phyloP scores from a whole-genome alignment of 2,329 filamentous ascomycete genomes.

The Talaromyces marneffei region DNA sequence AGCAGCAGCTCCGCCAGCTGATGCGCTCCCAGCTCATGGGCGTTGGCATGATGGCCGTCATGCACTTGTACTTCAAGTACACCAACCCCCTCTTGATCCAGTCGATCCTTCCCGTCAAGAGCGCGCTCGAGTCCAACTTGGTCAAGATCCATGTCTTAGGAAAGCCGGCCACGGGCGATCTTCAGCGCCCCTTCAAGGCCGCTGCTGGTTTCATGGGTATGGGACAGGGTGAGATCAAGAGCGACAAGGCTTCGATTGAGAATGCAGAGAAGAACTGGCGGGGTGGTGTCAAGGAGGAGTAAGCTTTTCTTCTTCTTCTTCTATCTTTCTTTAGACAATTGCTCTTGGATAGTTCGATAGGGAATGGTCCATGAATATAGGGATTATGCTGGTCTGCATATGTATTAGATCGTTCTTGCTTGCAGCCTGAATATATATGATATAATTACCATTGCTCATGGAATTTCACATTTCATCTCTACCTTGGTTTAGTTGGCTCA shows the following conservation, averaged over 20 bases:
- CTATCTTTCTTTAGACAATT: not conserved
- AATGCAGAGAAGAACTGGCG: constrained; percentile 46
- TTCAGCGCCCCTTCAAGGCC: constrained; percentile 94
- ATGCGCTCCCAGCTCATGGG: constrained; percentile 94
- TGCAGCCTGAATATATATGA: not conserved
- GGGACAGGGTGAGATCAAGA: constrained; percentile 65
- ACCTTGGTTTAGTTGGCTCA: not conserved
- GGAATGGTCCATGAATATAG: not conserved
- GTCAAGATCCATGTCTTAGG: constrained; percentile 93
- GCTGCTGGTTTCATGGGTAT: constrained; percentile 74
- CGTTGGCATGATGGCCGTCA: constrained; percentile 94
- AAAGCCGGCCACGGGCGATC: constrained; percentile 77
- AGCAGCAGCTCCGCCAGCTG: constrained; percentile 71
- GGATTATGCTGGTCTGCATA: not conserved
- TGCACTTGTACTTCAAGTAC: constrained; percentile 99
- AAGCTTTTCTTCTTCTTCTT: constrained; percentile 18
- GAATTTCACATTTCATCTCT: not conserved
- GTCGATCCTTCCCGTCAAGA: constrained; percentile 96
- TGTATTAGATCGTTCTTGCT: not conserved
- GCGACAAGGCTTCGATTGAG: constrained; percentile 73
- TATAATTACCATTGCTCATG: not conserved
- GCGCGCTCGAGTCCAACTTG: constrained; percentile 88
- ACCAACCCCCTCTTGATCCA: constrained; percentile 98
- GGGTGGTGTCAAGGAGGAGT: constrained; percentile 48
- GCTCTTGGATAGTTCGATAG: not conserved